Evolutionary conservation across 257 asterid genomes (phyloP).

Genomic region (Plantago elongata): DNA sequence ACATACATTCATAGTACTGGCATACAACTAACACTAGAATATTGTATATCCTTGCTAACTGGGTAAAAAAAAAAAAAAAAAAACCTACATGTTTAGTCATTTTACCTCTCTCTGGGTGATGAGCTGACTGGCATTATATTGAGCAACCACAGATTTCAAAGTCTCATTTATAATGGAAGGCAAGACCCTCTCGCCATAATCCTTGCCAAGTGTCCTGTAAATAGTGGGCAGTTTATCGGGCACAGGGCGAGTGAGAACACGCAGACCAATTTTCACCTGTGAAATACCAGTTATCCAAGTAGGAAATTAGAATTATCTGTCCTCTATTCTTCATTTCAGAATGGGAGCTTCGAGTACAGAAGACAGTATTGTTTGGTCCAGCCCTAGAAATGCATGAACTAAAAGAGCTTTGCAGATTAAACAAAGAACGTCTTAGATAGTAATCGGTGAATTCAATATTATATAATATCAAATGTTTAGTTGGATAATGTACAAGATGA

Average conservation of each 20-base stretch:
- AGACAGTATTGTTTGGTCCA: no score
- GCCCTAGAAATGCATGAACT: no score
- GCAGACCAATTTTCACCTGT: conserved; percentile 88
- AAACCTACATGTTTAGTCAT: background rate
- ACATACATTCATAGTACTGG: no score
- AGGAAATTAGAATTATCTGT: conserved; percentile 1
- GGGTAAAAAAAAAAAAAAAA: no score
- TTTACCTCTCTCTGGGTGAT: conserved; percentile 93
- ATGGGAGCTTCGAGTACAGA: no score
- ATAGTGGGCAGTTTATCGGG: conserved; percentile 82
- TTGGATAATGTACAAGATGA: no score
- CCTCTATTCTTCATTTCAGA: background rate
- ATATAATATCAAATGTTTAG: no score
- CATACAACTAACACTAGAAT: no score
- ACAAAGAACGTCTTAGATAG: no score
- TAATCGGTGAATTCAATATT: no score
- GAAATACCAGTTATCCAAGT: conserved; percentile 11
- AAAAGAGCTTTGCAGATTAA: background rate
- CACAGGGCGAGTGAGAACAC: conserved; percentile 86
- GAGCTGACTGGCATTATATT: conserved; percentile 91
- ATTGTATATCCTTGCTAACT: no score
- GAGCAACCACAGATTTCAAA: conserved; percentile 87
- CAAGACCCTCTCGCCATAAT: conserved; percentile 77
- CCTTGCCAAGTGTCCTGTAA: conserved; percentile 77
- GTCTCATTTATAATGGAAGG: conserved; percentile 93